These are phyloP conservation scores for Flaveria bidentis DNA, from an alignment of 129 eudicot genomes.

Conservation along the genomic window DNA sequence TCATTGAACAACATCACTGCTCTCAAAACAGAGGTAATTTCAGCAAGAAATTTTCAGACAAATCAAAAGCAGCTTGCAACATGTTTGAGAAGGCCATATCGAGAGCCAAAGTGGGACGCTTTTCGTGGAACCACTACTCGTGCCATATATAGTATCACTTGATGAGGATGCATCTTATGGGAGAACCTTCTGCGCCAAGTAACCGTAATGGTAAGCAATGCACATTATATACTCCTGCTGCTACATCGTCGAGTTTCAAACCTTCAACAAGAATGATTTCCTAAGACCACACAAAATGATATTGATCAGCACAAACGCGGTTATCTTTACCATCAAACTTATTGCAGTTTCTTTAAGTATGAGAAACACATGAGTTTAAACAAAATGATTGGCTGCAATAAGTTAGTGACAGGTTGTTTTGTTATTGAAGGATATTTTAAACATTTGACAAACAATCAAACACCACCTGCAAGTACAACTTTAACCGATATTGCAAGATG, in stretches of 20 bases:
- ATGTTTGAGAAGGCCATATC: neutral
- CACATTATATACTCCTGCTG: conserved; percentile 62
- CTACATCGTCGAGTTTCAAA: conserved; percentile 61
- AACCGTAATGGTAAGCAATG: conserved; percentile 80
- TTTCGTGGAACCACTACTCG: conserved; percentile 7
- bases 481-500: neutral
- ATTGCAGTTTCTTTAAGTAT: neutral
- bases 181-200: conserved; percentile 85
- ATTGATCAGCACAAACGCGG: neutral
- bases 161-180: conserved; percentile 79
- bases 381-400: neutral
- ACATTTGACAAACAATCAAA: neutral
- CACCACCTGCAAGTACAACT: neutral
- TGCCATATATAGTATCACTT: conserved; percentile 32
- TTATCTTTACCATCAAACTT: neutral
- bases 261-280: conserved; percentile 83
- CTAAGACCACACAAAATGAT: conserved; percentile 35
- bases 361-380: neutral
- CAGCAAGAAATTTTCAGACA: neutral
- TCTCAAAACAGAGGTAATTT: neutral
- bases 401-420: neutral
- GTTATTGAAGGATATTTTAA: conserved; percentile 15
- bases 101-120: neutral
- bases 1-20: neutral
- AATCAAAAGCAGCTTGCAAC: neutral